Evolutionary conservation across 1,284 basidiomycete genomes (phyloP).

Genomic region (Trametes sp.): DNA sequence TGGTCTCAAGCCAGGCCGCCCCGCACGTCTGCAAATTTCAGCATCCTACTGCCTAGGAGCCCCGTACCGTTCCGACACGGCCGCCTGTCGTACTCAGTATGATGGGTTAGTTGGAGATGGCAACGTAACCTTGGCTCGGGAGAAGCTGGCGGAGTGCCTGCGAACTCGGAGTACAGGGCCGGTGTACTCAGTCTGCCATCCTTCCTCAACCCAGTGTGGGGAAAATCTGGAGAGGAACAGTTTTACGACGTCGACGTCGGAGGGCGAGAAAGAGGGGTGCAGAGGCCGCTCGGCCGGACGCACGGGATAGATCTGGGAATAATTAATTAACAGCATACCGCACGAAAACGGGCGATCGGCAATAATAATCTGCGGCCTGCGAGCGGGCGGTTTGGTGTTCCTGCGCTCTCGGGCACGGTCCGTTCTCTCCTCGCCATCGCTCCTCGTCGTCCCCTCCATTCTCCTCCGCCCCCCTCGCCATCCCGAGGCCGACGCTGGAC

Average conservation of each 20-base stretch:
- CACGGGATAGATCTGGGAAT: conserved; percentile 30
- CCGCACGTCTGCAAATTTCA: background rate
- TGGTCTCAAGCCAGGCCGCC: conserved; percentile 10
- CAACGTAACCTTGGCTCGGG: conserved; percentile 1
- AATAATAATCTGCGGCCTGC: conserved; percentile 31
- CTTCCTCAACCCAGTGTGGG: background rate
- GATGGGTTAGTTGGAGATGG: background rate
- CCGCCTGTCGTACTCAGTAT: conserved; percentile 3
- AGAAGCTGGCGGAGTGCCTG: conserved; percentile 7
- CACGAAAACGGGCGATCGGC: conserved; percentile 26
- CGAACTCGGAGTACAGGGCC: conserved; percentile 19
- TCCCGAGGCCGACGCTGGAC: conserved; percentile 20
- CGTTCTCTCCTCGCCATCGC: conserved; percentile 35
- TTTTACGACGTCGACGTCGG: conserved; percentile 4
- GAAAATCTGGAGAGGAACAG: background rate
- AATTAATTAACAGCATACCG: conserved; percentile 28
- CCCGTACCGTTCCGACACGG: conserved; percentile 15
- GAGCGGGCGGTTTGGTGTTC: conserved; percentile 34
- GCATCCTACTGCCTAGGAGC: background rate
- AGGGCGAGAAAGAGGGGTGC: conserved; percentile 16
- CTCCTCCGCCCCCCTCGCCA: conserved; percentile 16
- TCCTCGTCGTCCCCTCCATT: conserved; percentile 31
- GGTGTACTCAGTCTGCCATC: background rate
- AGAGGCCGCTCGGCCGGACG: conserved; percentile 27
- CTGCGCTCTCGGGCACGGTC: conserved; percentile 36